Percentiles rank a stretch among this genome's conserved stretches.
These are phyloP conservation scores for Myriosclerotinia scirpicola DNA, from an alignment of 2,329 filamentous ascomycete species.

Conservation along the genomic window DNA sequence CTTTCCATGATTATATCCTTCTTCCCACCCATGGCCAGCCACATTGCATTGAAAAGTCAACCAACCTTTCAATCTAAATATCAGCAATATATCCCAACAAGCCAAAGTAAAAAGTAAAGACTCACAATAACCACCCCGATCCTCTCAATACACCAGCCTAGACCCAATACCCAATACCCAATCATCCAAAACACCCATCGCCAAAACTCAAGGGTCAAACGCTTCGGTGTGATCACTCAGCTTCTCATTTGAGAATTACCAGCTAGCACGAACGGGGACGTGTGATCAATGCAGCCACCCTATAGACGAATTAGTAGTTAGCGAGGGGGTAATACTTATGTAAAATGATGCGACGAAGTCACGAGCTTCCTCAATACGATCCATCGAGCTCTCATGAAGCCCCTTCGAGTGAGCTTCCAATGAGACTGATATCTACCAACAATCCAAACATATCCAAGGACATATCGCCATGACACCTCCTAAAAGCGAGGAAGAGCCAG, in stretches of 20 bases:
- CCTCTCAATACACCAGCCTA: background rate
- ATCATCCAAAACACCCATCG: too few species aligned
- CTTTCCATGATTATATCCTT: too few species aligned
- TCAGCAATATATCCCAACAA: too few species aligned
- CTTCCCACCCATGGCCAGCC: too few species aligned
- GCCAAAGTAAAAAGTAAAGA: too few species aligned
- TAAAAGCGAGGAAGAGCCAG: background rate
- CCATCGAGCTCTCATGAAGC: conserved; percentile 6
- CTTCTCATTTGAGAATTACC: conserved; percentile 11
- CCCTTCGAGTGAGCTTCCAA: conserved; percentile 14
- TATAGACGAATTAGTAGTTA: conserved; percentile 16
- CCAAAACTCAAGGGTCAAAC: background rate
- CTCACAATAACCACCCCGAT: too few species aligned
- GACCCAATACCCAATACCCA: too few species aligned
- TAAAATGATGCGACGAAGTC: background rate
- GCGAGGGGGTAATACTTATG: background rate
- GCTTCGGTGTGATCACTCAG: conserved; percentile 2
- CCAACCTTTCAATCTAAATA: too few species aligned
- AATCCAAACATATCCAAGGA: background rate
- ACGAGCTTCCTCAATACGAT: background rate
- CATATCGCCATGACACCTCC: conserved; percentile 10
- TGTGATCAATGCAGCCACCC: conserved; percentile 16
- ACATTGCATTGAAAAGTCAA: too few species aligned
- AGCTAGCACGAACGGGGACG: conserved; percentile 17
- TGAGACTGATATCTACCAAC: background rate